Evolutionary conservation across 177 flowering plant species (phyloP).

Genomic region (Vitis hybrid): DNA sequence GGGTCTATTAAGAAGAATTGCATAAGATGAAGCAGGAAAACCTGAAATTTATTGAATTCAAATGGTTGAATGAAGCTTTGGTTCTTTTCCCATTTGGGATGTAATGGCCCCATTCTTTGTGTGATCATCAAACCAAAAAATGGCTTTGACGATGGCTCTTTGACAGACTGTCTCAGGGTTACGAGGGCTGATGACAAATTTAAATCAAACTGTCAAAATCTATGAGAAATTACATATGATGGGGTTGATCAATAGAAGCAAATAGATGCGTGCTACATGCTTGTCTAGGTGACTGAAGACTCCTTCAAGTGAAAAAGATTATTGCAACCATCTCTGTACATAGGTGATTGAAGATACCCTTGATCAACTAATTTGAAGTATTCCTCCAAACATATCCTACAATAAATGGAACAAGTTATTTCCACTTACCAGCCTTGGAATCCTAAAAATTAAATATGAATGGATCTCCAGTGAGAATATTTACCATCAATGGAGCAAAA

Average conservation of each 20-base stretch:
- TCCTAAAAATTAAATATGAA: not conserved
- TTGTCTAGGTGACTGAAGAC: conserved; percentile 54
- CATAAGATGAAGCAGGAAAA: no score
- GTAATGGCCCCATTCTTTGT: no score
- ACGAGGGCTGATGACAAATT: conserved; percentile 23
- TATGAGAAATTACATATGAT: not conserved
- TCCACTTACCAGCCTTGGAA: not conserved
- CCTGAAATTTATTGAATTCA: no score
- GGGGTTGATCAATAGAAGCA: not conserved
- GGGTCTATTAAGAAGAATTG: no score
- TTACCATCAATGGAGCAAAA: conserved; percentile 64
- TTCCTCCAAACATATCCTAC: conserved; percentile 52
- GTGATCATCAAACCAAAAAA: not conserved
- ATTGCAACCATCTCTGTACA: conserved; percentile 55
- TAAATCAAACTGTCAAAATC: not conserved
- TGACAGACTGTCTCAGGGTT: conserved; percentile 25
- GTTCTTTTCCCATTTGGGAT: no score
- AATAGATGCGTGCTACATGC: conserved; percentile 9
- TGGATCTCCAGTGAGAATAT: not conserved
- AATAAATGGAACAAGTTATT: not conserved
- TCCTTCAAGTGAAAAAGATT: conserved; percentile 39
- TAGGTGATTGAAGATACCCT: no score
- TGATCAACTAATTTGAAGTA: conserved; percentile 32
- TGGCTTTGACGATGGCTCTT: conserved; percentile 40
- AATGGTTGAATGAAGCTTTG: no score